A percentile compares a stretch with the other conserved stretches of the same genome.
phyloP scores from a whole-genome alignment of 305 asterid genomes.

The Solanum hybrid region DNA sequence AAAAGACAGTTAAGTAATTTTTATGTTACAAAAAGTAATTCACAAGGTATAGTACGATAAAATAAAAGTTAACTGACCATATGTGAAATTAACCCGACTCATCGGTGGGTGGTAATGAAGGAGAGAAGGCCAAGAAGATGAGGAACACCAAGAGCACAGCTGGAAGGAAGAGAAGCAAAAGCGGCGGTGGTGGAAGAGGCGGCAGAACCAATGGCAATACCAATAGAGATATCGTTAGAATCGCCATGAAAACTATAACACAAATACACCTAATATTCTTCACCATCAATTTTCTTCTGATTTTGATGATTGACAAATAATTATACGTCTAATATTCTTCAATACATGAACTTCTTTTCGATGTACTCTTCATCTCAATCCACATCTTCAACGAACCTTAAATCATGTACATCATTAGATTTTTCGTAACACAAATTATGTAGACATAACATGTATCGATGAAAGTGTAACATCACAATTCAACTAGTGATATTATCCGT shows the following conservation, averaged over 20 bases:
- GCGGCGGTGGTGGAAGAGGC: slow-evolving; percentile 23
- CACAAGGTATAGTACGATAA: neutral
- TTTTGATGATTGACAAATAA: neutral
- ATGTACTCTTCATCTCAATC: neutral
- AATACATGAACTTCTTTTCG: neutral
- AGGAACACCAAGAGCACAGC: slow-evolving; percentile 5
- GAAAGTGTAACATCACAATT: neutral
- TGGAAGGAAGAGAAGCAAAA: slow-evolving; percentile 11
- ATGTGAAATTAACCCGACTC: neutral
- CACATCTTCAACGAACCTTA: neutral
- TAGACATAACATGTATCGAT: neutral
- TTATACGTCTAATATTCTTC: neutral
- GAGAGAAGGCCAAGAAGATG: neutral
- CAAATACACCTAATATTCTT: neutral
- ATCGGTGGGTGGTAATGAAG: neutral
- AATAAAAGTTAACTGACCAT: neutral
- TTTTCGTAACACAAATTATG: neutral
- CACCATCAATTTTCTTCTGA: neutral
- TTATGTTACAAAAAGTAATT: neutral
- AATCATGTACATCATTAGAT: neutral
- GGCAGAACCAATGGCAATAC: slow-evolving; percentile 16
- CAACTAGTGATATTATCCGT: neutral
- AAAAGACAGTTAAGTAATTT: neutral
- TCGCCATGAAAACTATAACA: neutral
- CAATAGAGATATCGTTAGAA: slow-evolving; percentile 3